phyloP scores from a whole-genome alignment of 257 asterid genomes.

The Gentiana macrophylla region DNA sequence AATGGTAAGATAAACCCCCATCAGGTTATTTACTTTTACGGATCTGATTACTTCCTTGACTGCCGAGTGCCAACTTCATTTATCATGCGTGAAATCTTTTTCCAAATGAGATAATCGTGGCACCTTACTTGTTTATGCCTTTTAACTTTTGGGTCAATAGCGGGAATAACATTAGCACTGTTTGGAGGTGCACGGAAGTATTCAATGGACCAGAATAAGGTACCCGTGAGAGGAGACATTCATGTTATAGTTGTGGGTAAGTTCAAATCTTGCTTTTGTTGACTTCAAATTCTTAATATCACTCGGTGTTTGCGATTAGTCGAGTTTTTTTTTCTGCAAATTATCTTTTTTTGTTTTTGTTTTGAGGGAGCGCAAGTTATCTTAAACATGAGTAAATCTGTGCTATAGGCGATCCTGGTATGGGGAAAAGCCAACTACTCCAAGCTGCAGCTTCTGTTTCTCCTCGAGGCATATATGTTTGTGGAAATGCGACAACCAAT shows the following conservation, averaged over 20 bases:
- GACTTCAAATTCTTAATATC: no score
- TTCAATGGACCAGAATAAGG: slow-evolving; percentile 94
- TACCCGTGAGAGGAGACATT: slow-evolving; percentile 97
- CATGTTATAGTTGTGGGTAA: slow-evolving; percentile 86
- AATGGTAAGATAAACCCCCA: not conserved
- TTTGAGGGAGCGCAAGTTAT: no score
- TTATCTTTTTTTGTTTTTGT: not conserved
- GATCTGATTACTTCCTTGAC: not conserved
- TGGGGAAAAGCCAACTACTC: slow-evolving; percentile 96
- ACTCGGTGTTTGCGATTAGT: not conserved
- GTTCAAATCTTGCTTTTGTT: slow-evolving; percentile 10
- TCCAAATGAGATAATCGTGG: not conserved
- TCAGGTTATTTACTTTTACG: not conserved
- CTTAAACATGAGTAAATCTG: not conserved
- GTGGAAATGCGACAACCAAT: slow-evolving; percentile 96
- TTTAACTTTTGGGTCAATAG: slow-evolving; percentile 29
- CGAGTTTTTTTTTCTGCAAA: not conserved
- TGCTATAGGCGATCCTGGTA: slow-evolving; percentile 84
- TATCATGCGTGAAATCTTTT: not conserved
- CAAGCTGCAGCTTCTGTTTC: slow-evolving; percentile 97
- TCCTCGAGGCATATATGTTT: slow-evolving; percentile 95
- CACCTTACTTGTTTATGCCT: not conserved
- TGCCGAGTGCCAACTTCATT: not conserved
- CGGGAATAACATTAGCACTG: slow-evolving; percentile 73
- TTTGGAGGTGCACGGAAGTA: slow-evolving; percentile 95